Conservation (phyloP, 2,329 filamentous ascomycete species). For the Aspergillus terreus region DNA sequence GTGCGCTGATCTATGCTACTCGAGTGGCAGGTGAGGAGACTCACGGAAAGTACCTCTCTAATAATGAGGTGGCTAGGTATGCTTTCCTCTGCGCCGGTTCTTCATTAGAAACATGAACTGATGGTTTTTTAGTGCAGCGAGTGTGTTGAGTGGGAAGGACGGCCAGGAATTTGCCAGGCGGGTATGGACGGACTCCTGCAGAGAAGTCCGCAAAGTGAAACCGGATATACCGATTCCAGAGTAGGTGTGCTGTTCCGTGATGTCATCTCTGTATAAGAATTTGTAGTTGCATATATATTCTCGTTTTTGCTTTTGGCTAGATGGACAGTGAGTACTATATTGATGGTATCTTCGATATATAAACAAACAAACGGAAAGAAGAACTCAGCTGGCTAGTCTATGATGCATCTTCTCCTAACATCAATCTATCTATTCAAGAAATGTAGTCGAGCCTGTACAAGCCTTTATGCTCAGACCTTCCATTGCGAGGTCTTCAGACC, state of each 20-base stretch:
- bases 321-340: background rate
- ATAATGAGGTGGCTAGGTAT: constrained; percentile 3
- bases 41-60: constrained; percentile 12
- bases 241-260: background rate
- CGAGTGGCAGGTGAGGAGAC: constrained; percentile 8
- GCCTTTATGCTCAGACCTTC: constrained; percentile 9
- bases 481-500: constrained; percentile 58
- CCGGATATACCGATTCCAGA: background rate
- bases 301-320: background rate
- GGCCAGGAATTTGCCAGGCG: background rate
- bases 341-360: background rate
- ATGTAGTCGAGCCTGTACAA: background rate
- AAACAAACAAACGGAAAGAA: background rate
- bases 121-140: background rate
- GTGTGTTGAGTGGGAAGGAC: background rate
- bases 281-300: too few species aligned
- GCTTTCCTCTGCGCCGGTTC: background rate
- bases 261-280: background rate
- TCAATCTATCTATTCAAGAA: background rate
- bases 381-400: background rate
- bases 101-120: background rate
- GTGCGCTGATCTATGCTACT: constrained; percentile 12
- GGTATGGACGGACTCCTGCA: background rate
- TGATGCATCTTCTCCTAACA: background rate
- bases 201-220: background rate